Conservation (phyloP, 2,329 filamentous ascomycete genomes). For the Ceratocystis eucalypticola region DNA sequence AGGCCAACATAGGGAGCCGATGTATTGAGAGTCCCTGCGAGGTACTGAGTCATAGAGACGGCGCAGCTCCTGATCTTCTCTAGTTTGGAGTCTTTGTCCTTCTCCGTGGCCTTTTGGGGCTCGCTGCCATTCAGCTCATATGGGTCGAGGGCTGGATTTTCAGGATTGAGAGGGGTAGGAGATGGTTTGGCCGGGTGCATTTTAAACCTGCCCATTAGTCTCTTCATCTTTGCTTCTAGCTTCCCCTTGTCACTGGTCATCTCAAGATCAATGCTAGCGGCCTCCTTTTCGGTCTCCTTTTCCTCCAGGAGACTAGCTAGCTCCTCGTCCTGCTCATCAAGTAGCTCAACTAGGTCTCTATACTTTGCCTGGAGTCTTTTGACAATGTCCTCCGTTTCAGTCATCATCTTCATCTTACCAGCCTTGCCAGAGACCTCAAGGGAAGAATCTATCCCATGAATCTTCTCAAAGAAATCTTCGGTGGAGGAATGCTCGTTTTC, state of each 20-base stretch:
- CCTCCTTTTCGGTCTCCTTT: background rate
- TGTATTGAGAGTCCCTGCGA: constrained; percentile 2
- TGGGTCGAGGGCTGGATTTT: background rate
- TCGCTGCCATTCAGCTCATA: background rate
- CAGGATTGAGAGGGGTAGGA: too few species aligned
- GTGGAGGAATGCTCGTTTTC: too few species aligned
- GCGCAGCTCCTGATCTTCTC: background rate
- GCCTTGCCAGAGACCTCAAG: too few species aligned
- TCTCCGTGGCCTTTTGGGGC: background rate
- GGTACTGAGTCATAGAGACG: background rate
- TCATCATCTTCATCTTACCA: background rate
- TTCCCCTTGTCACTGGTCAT: background rate
- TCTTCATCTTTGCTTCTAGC: background rate
- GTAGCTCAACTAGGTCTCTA: background rate
- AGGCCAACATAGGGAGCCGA: background rate
- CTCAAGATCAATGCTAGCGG: background rate
- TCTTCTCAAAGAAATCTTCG: too few species aligned
- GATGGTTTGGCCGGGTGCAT: background rate
- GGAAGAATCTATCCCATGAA: too few species aligned
- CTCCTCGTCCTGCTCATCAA: background rate
- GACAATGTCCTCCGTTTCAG: background rate
- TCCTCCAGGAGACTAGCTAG: background rate
- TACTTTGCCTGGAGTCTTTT: background rate
- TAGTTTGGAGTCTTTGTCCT: background rate
- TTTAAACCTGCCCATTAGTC: background rate